These are phyloP conservation scores for Pterocarpus macrocarpus DNA, from an alignment of 306 rosid species.

Conservation along the genomic window DNA sequence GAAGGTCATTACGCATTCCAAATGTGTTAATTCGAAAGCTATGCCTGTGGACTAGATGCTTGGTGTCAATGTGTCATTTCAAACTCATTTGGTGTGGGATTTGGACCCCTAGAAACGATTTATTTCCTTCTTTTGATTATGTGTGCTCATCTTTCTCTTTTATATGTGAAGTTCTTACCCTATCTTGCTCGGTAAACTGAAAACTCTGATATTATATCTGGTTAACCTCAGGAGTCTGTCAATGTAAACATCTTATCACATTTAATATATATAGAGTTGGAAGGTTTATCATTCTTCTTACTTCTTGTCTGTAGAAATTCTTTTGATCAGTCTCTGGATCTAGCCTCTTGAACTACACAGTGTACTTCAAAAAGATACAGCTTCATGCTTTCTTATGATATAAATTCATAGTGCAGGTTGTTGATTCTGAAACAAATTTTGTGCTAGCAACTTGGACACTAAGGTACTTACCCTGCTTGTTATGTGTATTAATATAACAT, in stretches of 20 bases:
- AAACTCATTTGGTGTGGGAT: not conserved
- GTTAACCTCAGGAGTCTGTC: not conserved
- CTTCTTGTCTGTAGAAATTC: not conserved
- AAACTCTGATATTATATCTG: conserved; percentile 11
- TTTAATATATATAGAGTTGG: not conserved
- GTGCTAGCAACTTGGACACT: conserved; percentile 85
- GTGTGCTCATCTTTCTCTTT: conserved; percentile 4
- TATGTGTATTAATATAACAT: conserved; percentile 20
- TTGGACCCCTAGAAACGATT: not conserved
- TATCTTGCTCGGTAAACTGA: conserved; percentile 4
- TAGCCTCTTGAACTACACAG: conserved; percentile 26
- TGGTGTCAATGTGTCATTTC: not conserved
- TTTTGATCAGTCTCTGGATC: conserved; percentile 33
- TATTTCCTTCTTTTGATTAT: conserved; percentile 1
- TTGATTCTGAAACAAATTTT: conserved; percentile 56
- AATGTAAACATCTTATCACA: conserved; percentile 14
- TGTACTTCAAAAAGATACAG: conserved; percentile 6
- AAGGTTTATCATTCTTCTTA: not conserved
- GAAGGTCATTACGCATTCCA: not conserved
- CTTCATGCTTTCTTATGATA: conserved; percentile 37
- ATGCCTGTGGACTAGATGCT: not conserved
- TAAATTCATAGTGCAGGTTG: conserved; percentile 59
- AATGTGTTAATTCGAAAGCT: not conserved
- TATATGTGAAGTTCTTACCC: not conserved
- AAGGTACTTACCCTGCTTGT: conserved; percentile 62